Percentiles rank a stretch among this genome's conserved stretches.
Evolutionary conservation across 2,329 filamentous ascomycete species (phyloP).

Genomic region (Cryphonectria nitschkei): DNA sequence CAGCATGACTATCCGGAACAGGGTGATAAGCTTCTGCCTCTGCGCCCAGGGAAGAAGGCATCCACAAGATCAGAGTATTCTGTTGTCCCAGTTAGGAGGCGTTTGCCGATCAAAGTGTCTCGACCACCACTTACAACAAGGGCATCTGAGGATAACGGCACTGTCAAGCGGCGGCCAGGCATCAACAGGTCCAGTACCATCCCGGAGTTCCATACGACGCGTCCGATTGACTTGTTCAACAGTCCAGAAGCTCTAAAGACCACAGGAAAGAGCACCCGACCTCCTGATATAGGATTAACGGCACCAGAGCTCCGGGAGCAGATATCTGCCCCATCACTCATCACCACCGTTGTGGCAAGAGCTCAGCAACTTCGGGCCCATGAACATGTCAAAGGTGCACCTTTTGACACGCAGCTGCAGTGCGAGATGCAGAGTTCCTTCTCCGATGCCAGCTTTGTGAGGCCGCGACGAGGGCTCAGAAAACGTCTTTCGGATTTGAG

Average conservation of each 20-base stretch:
- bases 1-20: not conserved
- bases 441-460: conserved; percentile 26
- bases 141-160: conserved; percentile 21
- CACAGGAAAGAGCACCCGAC: not conserved
- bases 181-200: conserved; percentile 27
- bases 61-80: conserved; percentile 22
- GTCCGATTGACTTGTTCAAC: conserved; percentile 26
- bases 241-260: not conserved
- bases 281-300: not conserved
- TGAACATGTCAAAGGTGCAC: conserved; percentile 20
- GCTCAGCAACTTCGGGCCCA: conserved; percentile 4
- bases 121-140: conserved; percentile 13
- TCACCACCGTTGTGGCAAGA: conserved; percentile 10
- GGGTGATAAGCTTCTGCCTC: not conserved
- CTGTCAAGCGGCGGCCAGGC: conserved; percentile 27
- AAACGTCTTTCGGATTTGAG: conserved; percentile 35
- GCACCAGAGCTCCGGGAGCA: not conserved
- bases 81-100: conserved; percentile 21
- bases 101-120: conserved; percentile 25
- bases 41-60: not conserved
- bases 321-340: conserved; percentile 3
- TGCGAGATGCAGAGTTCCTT: conserved; percentile 31
- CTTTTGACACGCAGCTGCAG: conserved; percentile 25
- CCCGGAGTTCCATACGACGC: conserved; percentile 17
- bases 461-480: conserved; percentile 31